Base-by-base conservation (phyloP, 2,329 filamentous ascomycete genomes). In the Beauveria sp. region DNA sequence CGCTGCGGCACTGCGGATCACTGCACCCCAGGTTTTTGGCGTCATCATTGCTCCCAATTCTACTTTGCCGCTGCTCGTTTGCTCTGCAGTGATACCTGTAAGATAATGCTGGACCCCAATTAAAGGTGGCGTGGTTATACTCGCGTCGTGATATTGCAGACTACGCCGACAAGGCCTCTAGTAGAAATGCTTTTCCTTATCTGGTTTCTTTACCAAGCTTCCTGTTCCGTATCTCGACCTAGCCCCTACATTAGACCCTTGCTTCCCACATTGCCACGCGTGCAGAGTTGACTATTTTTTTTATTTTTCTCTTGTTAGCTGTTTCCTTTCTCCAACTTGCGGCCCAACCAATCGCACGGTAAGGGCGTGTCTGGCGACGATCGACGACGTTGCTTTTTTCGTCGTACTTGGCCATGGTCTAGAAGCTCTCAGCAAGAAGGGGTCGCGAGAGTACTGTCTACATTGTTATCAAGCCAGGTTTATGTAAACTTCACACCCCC, bases 1-100 rank as follows among this genome's bases (percentile, higher is more conserved):
- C 28, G 47, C 18, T 12, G 37, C 48, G 53, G 57, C 50, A 48
- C 40, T 18, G 57, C 48, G 50, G 41, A 60, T 60, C 50, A 47
- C 40, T 60, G 57, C 57, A 60, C 57, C 57, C 57, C 57, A 60
- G 57, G 41, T 60, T 60, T 47, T 40, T n/a, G 5, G 16, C 40
- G 14, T 16, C 26, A n/a, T 34, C 28, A n/a, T 43, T 20, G n/a
- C 41, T 43, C 53, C 40, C 9, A 44, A 5, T 47, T 30, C 10
- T 37, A 37, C 28, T 48, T 26, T 22, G 40, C 22, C 30, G 30
- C 9, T 34, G 14, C 37, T 54, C 52, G 52, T 54, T 24, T 54
- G 34, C 34, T 28, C 16, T 24, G 30, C 43, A 20, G 44, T 59
- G 14, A 46, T 26, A 22, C 34, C 34, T 37, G 34, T 10, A 20